Evolutionary conservation across 148 eudicot species (phyloP).

Genomic region (Amaranthus palmeri): DNA sequence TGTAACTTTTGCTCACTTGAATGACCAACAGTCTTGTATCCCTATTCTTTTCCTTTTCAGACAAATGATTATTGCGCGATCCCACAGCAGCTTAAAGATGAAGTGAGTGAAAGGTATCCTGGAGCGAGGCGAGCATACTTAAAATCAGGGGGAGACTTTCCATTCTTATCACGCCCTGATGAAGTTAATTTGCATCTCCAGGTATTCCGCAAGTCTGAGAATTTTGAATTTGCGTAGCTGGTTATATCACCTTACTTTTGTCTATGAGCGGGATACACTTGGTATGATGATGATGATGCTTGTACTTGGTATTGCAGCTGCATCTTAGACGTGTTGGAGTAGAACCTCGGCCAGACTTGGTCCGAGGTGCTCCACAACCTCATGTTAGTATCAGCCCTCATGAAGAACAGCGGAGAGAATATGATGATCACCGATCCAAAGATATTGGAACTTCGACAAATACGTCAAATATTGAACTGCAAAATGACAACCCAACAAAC

Average conservation of each 20-base stretch:
- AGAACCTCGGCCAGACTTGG: constrained; percentile 69
- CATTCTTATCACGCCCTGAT: constrained; percentile 89
- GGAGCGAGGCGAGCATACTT: constrained; percentile 85
- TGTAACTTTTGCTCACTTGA: background rate
- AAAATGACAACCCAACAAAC: background rate
- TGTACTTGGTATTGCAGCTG: constrained; percentile 42
- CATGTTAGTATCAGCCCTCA: background rate
- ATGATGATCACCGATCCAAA: background rate
- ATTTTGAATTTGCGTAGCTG: background rate
- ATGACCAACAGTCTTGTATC: background rate
- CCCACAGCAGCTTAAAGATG: constrained; percentile 83
- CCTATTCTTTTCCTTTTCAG: constrained; percentile 33
- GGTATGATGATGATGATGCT: background rate
- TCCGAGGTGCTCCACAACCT: constrained; percentile 35
- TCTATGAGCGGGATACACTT: background rate
- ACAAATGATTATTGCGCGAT: constrained; percentile 82
- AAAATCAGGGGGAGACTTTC: constrained; percentile 94
- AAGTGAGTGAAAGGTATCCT: constrained; percentile 79
- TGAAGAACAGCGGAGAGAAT: constrained; percentile 12
- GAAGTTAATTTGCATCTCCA: constrained; percentile 98
- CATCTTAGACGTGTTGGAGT: constrained; percentile 93
- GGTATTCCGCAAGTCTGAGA: constrained; percentile 36
- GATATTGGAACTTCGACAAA: constrained; percentile 18
- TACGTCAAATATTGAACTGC: constrained; percentile 17
- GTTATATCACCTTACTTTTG: background rate